Evolutionary conservation across 2,329 filamentous ascomycete species (phyloP), one percentile per base, ranked within the genome.

Genomic region (Ceratocystiopsis minuta): DNA sequence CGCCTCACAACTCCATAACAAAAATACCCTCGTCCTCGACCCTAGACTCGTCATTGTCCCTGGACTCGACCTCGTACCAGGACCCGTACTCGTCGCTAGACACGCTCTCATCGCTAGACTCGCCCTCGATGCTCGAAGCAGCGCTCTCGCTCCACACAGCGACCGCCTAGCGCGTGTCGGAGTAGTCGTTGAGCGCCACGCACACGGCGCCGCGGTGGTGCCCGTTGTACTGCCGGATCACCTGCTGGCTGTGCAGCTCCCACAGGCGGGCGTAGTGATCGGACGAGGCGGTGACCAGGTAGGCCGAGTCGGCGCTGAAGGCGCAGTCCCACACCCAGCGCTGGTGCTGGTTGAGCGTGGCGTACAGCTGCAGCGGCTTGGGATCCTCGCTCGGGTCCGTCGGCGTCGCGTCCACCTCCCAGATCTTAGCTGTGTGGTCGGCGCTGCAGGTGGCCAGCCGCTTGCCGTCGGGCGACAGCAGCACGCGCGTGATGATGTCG

Each of bases 281-380:
- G 36, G 80, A 88, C 57, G 85, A 94, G 6, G 87, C 86, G 1
- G 87, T 95, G 13, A 95, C 87, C 7, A 95, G 67, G 54, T 95
- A 95, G 0, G 87, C 87, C 32, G 80, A 87, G 57, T 95, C 87
- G 20, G 87, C 87, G 47, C 81, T 88, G 61, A 95, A 95, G 1
- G 87, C 87, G 54, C 87, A 95, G 58, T 95, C 87, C 87, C 87
- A 95, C 1, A 95, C 87, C 87, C 87, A 95, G 42, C 87, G 78
- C 62, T 95, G 87, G 60, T 95, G 87, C 42, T 82, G 84, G 17
- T 81, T 81, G 1, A 95, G 72, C 2, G 85, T 92, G 3, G 85
- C 86, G 60, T 94, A 83, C 16, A 93, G 72, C 11, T 79, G 80
- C 51, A 83, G 90, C 36, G 67, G 78, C 57, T 68, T 72, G 10